phyloP scores from a whole-genome alignment of 2,329 filamentous ascomycete genomes.

The Zymoseptoria crescenta region DNA sequence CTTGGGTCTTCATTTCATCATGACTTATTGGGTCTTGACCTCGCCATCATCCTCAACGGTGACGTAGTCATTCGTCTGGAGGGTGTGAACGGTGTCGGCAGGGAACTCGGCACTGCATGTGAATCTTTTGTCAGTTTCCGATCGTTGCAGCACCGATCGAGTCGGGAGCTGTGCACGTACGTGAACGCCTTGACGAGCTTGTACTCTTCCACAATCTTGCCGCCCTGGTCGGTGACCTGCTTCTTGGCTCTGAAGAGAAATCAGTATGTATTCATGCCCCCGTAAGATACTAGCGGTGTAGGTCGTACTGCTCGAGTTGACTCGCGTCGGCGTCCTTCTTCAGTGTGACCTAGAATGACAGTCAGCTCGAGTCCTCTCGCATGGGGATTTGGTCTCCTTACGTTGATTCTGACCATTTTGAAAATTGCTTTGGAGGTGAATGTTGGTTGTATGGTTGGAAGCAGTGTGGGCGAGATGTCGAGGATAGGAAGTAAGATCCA shows the following conservation, averaged over 20 bases:
- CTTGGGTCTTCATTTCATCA: not conserved
- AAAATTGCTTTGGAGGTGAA: not conserved
- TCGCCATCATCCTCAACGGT: conserved; percentile 69
- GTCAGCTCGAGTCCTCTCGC: conserved; percentile 4
- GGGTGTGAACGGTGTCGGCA: conserved; percentile 55
- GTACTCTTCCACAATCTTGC: conserved; percentile 77
- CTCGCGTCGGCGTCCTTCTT: conserved; percentile 58
- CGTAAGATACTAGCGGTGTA: not conserved
- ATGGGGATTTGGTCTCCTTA: conserved; percentile 4
- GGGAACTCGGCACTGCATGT: conserved; percentile 61
- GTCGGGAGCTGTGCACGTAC: conserved; percentile 48
- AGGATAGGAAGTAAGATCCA: not conserved
- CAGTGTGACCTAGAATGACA: conserved; percentile 63
- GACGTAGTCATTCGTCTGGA: conserved; percentile 64
- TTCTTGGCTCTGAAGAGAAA: conserved; percentile 60
- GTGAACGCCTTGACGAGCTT: conserved; percentile 85
- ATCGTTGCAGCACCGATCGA: not conserved
- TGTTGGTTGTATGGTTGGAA: not conserved
- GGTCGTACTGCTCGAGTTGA: conserved; percentile 59
- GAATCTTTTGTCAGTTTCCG: not conserved
- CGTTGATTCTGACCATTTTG: conserved; percentile 26
- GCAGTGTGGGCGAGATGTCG: not conserved
- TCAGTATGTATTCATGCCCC: conserved; percentile 1
- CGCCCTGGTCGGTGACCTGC: conserved; percentile 64
- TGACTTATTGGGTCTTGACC: conserved; percentile 60